A percentile compares a stretch with the other conserved stretches of the same genome.
These are phyloP conservation scores for Remersonia thermophila DNA, from an alignment of 2,329 filamentous ascomycete genomes.

Conservation along the genomic window DNA sequence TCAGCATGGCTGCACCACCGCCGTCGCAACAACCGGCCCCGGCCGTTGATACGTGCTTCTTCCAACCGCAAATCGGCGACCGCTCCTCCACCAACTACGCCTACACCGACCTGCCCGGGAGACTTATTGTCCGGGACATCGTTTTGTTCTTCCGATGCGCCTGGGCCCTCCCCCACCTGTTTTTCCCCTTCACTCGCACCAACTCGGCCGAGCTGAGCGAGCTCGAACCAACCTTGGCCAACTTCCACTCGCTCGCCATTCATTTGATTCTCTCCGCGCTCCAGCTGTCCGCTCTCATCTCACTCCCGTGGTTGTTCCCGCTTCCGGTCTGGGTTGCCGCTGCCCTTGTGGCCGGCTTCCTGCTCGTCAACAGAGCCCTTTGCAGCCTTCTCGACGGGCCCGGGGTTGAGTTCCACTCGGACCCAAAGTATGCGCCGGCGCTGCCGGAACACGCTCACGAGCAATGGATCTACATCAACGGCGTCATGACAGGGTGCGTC, in stretches of 20 bases:
- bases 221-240: constrained; percentile 44
- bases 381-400: constrained; percentile 43
- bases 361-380: constrained; percentile 38
- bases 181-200: constrained; percentile 44
- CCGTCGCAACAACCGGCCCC: background rate
- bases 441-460: constrained; percentile 45
- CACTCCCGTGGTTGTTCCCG: constrained; percentile 38
- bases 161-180: constrained; percentile 47
- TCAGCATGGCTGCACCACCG: constrained; percentile 2
- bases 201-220: constrained; percentile 49
- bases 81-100: constrained; percentile 46
- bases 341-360: constrained; percentile 29
- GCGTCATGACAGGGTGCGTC: constrained; percentile 49
- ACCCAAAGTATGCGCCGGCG: constrained; percentile 38
- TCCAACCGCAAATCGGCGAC: constrained; percentile 46
- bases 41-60: constrained; percentile 33
- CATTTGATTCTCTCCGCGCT: constrained; percentile 46
- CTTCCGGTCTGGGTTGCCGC: constrained; percentile 37
- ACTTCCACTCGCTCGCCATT: constrained; percentile 43
- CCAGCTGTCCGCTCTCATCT: constrained; percentile 49
- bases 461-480: constrained; percentile 72
- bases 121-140: constrained; percentile 39
- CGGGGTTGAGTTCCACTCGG: constrained; percentile 36
- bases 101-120: constrained; percentile 45
- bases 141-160: constrained; percentile 41